A percentile compares a stretch with the other conserved stretches of the same genome.
These are phyloP conservation scores for Suillus alpinus DNA, from an alignment of 768 basidiomycete species.

Conservation along the genomic window DNA sequence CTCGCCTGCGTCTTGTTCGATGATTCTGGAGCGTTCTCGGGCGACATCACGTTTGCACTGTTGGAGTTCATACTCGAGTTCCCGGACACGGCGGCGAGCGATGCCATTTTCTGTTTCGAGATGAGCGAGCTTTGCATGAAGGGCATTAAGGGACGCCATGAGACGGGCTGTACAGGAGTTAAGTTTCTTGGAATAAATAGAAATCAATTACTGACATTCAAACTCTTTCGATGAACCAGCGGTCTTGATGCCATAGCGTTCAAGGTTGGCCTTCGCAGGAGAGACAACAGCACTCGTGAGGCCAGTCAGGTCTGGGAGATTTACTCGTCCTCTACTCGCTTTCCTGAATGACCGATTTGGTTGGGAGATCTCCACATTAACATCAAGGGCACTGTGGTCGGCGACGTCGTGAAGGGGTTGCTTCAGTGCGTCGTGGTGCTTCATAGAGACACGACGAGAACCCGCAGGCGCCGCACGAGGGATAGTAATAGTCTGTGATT, in stretches of 20 bases:
- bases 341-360: constrained; percentile 16
- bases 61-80: constrained; percentile 85
- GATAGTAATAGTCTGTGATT: constrained; percentile 5
- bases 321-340: constrained; percentile 41
- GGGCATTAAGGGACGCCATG: constrained; percentile 54
- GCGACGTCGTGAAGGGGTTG: constrained; percentile 32
- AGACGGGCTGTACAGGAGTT: constrained; percentile 48
- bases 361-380: constrained; percentile 5
- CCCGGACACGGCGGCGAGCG: constrained; percentile 78
- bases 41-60: constrained; percentile 77
- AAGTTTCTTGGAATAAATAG: neutral
- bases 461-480: neutral
- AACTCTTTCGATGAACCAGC: constrained; percentile 52
- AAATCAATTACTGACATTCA: constrained; percentile 48
- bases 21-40: constrained; percentile 61
- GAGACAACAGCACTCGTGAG: constrained; percentile 75
- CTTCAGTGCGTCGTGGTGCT: neutral
- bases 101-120: constrained; percentile 82
- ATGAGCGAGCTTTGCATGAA: constrained; percentile 66
- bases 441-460: constrained; percentile 8
- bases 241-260: constrained; percentile 49
- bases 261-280: constrained; percentile 55
- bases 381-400: constrained; percentile 23
- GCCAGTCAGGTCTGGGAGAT: constrained; percentile 82
- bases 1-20: constrained; percentile 47